phyloP scores from a whole-genome alignment of 352 stramenopile genomes.

The Aphanomyces invadans region DNA sequence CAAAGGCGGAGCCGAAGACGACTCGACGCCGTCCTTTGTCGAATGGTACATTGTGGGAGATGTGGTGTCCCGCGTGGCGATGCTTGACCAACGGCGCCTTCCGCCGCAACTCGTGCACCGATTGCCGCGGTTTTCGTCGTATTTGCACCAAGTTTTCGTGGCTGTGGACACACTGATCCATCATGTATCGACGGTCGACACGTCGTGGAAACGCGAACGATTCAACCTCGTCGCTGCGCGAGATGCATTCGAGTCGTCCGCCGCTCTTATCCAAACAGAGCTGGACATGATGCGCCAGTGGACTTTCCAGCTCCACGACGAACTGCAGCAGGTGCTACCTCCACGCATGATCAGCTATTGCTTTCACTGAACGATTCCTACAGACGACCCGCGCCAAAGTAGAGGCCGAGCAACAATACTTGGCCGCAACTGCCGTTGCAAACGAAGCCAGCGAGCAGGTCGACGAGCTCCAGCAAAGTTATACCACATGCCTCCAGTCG shows the following conservation, averaged over 20 bases:
- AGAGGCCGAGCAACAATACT: slow-evolving; percentile 9
- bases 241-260: slow-evolving; percentile 31
- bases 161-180: neutral
- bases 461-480: neutral
- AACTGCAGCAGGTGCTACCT: slow-evolving; percentile 10
- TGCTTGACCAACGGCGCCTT: slow-evolving; percentile 14
- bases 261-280: slow-evolving; percentile 31
- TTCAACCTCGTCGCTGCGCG: slow-evolving; percentile 31
- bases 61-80: slow-evolving; percentile 25
- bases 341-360: neutral
- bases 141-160: neutral
- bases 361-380: neutral
- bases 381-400: slow-evolving; percentile 5
- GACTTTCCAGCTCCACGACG: slow-evolving; percentile 21
- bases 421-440: neutral
- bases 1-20: slow-evolving; percentile 24
- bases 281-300: slow-evolving; percentile 35
- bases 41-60: slow-evolving; percentile 35
- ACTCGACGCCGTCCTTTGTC: slow-evolving; percentile 19
- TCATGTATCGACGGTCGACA: slow-evolving; percentile 23
- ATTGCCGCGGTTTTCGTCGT: slow-evolving; percentile 7
- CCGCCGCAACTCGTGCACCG: slow-evolving; percentile 4
- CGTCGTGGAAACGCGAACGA: slow-evolving; percentile 38
- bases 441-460: neutral
- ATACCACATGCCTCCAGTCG: neutral